Conservation (phyloP, 768 basidiomycete species). For the Boletus barrowsii region DNA sequence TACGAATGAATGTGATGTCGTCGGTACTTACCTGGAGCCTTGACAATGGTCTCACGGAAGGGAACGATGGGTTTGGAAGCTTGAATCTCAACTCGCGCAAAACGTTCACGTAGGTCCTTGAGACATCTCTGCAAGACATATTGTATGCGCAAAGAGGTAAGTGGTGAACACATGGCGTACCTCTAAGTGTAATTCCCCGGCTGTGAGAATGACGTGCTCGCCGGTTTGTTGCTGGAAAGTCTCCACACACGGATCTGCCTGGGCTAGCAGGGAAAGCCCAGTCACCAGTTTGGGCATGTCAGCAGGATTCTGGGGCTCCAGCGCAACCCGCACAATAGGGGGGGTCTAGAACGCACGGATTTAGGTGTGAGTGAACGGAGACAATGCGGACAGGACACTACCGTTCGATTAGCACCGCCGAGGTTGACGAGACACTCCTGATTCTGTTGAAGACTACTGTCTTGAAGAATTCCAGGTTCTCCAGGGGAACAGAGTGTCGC, state of each 20-base stretch:
- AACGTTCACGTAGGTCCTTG: slow-evolving; percentile 93
- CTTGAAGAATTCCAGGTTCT: slow-evolving; percentile 39
- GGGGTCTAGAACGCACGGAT: slow-evolving; percentile 48
- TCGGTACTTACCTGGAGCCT: slow-evolving; percentile 54
- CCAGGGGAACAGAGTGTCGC: slow-evolving; percentile 82
- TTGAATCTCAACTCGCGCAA: slow-evolving; percentile 90
- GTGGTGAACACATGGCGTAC: slow-evolving; percentile 38
- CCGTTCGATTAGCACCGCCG: slow-evolving; percentile 65
- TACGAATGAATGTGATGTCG: neutral
- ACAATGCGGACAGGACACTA: slow-evolving; percentile 28
- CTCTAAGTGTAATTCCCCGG: slow-evolving; percentile 95
- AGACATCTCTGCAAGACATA: slow-evolving; percentile 70
- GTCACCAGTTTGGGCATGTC: slow-evolving; percentile 88
- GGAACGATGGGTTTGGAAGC: slow-evolving; percentile 96
- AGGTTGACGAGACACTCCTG: slow-evolving; percentile 72
- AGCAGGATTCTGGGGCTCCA: slow-evolving; percentile 78
- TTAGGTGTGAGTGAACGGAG: neutral
- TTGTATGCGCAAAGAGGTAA: neutral
- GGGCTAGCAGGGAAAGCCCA: slow-evolving; percentile 85
- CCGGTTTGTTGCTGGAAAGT: slow-evolving; percentile 97
- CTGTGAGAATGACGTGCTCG: slow-evolving; percentile 94
- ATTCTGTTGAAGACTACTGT: slow-evolving; percentile 31
- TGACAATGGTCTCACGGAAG: slow-evolving; percentile 92
- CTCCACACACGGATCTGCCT: slow-evolving; percentile 96
- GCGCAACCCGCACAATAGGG: slow-evolving; percentile 92